Percentiles rank a stretch among this genome's conserved stretches.
These are phyloP conservation scores for Anisodus tanguticus DNA, from an alignment of 257 asterid species.

Conservation along the genomic window DNA sequence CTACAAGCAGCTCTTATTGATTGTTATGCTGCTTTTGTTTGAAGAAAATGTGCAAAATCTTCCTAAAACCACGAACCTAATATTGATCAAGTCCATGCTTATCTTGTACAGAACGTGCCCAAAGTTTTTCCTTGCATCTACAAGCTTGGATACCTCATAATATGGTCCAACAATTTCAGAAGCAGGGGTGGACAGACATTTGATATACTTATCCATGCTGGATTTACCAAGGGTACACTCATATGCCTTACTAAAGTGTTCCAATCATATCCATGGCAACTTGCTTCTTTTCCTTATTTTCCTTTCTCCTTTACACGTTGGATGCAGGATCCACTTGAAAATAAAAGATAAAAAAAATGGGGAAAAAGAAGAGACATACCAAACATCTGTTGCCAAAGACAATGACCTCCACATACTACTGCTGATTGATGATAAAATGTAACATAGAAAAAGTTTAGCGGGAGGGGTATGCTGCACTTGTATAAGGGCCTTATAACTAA, in stretches of 20 bases:
- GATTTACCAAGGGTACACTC: not conserved
- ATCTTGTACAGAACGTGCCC: not conserved
- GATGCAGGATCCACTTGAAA: not conserved
- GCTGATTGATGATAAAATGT: not conserved
- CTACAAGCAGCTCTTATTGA: not conserved
- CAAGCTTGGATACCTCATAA: not conserved
- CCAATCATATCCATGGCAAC: not conserved
- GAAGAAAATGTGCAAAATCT: not conserved
- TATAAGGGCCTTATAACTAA: not conserved
- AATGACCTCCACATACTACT: conserved; percentile 10
- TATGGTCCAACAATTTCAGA: not conserved
- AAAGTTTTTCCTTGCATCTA: not conserved
- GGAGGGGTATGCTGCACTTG: not conserved
- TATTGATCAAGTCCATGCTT: not conserved
- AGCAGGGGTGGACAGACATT: not conserved
- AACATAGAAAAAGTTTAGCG: conserved; percentile 3
- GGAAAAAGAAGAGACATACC: not conserved
- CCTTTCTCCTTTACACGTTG: not conserved
- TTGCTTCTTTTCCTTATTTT: not conserved
- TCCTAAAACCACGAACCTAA: not conserved
- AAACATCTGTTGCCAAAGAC: not conserved
- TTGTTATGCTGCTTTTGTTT: not conserved
- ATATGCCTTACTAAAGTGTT: not conserved
- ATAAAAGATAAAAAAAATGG: not conserved
- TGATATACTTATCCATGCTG: not conserved